Conservation (phyloP, 1,284 basidiomycete species). For the Cutaneotrichosporon curvatum region DNA sequence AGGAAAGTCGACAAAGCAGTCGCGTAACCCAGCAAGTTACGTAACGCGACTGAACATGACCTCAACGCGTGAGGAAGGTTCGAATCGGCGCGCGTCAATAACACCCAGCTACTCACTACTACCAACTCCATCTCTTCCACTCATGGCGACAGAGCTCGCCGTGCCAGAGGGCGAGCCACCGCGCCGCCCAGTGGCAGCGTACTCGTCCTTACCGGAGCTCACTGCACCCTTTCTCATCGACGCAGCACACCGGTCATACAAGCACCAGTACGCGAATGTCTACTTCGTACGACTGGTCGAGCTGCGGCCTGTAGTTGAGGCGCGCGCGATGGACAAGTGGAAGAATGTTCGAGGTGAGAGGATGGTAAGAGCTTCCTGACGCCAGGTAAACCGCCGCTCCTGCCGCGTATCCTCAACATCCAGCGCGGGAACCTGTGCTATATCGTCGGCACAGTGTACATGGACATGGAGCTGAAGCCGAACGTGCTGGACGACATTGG, state of each 20-base stretch:
- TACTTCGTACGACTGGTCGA: slow-evolving; percentile 72
- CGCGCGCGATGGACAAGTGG: slow-evolving; percentile 63
- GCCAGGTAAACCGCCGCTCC: slow-evolving; percentile 62
- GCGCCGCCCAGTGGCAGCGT: slow-evolving; percentile 27
- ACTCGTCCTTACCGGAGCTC: slow-evolving; percentile 38
- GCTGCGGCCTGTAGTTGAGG: slow-evolving; percentile 58
- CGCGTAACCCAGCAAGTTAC: slow-evolving; percentile 1
- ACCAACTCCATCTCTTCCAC: neutral
- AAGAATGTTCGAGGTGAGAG: slow-evolving; percentile 54
- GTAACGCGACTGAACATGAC: neutral
- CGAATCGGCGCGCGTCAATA: neutral
- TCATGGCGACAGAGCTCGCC: slow-evolving; percentile 11
- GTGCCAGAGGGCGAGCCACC: slow-evolving; percentile 6
- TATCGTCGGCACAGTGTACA: slow-evolving; percentile 89
- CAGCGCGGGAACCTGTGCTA: slow-evolving; percentile 77
- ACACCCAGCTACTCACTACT: too few relatives aligned
- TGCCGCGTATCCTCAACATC: slow-evolving; percentile 83
- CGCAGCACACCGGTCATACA: slow-evolving; percentile 46
- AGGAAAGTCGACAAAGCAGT: slow-evolving; percentile 1
- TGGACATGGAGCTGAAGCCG: slow-evolving; percentile 97
- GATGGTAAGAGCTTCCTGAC: too few relatives aligned
- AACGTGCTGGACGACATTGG: slow-evolving; percentile 93
- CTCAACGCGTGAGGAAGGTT: neutral
- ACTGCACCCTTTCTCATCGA: slow-evolving; percentile 43
- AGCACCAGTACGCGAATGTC: slow-evolving; percentile 86